These are phyloP conservation scores for Abrus precatorius DNA, from an alignment of 306 rosid species.

Conservation along the genomic window DNA sequence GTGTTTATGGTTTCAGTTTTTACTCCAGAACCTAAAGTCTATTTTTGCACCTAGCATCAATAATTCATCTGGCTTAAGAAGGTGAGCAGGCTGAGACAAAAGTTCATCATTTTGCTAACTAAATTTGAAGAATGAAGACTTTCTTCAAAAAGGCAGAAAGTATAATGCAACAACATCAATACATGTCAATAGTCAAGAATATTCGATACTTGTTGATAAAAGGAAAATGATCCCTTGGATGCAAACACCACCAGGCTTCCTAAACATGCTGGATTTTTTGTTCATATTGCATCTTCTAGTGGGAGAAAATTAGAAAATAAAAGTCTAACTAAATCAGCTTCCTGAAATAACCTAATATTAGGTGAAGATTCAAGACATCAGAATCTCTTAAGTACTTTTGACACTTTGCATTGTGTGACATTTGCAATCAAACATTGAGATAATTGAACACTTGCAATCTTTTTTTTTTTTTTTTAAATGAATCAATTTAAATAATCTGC, in stretches of 20 bases:
- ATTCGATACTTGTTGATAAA: neutral
- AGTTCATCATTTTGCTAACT: neutral
- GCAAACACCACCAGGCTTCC: constrained; percentile 1
- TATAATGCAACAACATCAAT: neutral
- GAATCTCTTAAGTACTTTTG: neutral
- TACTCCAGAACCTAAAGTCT: neutral
- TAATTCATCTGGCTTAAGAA: neutral
- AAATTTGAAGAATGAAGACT: neutral
- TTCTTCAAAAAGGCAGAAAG: neutral
- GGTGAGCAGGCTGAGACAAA: neutral
- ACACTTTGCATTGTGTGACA: neutral
- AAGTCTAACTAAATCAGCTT: constrained; percentile 16
- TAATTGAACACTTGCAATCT: neutral
- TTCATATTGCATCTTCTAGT: neutral
- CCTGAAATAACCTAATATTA: neutral
- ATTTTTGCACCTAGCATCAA: constrained; percentile 14
- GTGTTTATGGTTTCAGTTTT: neutral
- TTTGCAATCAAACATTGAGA: constrained; percentile 19
- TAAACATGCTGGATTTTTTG: neutral
- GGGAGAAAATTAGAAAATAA: neutral
- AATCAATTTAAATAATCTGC: neutral
- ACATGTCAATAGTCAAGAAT: neutral
- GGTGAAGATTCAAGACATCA: constrained; percentile 14
- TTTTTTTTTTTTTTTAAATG: neutral
- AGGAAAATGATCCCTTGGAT: neutral